A percentile compares a stretch with the other conserved stretches of the same genome.
Conservation (phyloP, 139 green algal species). For the Zygnema circumcarinatum region DNA sequence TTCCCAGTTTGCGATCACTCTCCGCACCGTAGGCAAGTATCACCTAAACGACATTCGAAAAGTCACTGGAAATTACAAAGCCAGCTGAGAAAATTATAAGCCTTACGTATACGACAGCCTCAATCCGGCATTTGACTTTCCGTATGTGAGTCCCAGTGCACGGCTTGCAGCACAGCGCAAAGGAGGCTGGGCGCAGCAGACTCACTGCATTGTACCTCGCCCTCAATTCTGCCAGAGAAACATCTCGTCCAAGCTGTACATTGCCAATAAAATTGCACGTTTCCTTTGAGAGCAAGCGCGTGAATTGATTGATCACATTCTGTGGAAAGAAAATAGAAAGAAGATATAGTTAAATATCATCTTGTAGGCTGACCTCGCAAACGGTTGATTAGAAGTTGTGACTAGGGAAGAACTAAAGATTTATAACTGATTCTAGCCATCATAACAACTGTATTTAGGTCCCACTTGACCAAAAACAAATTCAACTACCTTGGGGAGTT, state of each 20-base stretch:
- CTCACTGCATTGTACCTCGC: slow-evolving; percentile 73
- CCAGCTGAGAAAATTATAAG: background rate
- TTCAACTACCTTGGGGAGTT: no score
- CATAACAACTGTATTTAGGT: no score
- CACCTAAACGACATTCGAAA: slow-evolving; percentile 67
- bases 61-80: background rate
- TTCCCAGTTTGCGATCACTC: slow-evolving; percentile 76
- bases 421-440: no score
- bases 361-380: no score
- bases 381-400: no score
- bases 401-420: no score
- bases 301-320: slow-evolving; percentile 93
- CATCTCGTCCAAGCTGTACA: slow-evolving; percentile 76
- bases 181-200: no score
- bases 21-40: slow-evolving; percentile 90
- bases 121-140: no score
- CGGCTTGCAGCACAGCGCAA: no score
- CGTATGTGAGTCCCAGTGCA: no score
- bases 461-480: no score
- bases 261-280: slow-evolving; percentile 80
- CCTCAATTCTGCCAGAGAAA: slow-evolving; percentile 76
- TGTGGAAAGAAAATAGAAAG: slow-evolving; percentile 59
- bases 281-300: slow-evolving; percentile 49
- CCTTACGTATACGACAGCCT: no score
- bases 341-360: slow-evolving; percentile 4